Conservation (phyloP, 2,329 filamentous ascomycete genomes). For the Fusarium aywerte region DNA sequence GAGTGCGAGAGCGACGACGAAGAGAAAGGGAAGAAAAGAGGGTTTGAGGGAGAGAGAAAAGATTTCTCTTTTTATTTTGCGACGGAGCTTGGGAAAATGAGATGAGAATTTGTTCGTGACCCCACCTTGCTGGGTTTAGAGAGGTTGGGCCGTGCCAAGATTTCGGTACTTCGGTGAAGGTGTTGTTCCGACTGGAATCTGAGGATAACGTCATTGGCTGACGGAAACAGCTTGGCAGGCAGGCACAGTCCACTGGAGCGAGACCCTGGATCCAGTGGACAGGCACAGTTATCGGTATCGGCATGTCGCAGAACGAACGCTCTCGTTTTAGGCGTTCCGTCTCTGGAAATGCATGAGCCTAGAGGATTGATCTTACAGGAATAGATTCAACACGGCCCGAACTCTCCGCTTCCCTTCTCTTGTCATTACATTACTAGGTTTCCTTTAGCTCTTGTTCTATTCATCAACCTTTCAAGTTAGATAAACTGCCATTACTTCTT, state of each 20-base stretch:
- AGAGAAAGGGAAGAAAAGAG: slow-evolving; percentile 27
- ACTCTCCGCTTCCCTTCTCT: slow-evolving; percentile 23
- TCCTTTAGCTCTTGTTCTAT: slow-evolving; percentile 16
- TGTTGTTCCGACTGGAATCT: slow-evolving; percentile 26
- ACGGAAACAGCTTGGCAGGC: slow-evolving; percentile 34
- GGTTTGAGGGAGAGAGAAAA: slow-evolving; percentile 27
- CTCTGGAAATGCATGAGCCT: slow-evolving; percentile 21
- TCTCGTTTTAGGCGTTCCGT: slow-evolving; percentile 25
- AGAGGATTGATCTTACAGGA: slow-evolving; percentile 18
- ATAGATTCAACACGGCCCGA: slow-evolving; percentile 19
- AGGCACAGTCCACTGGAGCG: slow-evolving; percentile 18
- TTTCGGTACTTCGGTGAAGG: slow-evolving; percentile 16
- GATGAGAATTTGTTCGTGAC: slow-evolving; percentile 49
- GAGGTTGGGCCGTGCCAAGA: slow-evolving; percentile 44
- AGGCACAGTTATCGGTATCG: slow-evolving; percentile 8
- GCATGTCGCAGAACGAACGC: slow-evolving; percentile 16
- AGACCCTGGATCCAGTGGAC: slow-evolving; percentile 34
- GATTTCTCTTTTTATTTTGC: slow-evolving; percentile 43
- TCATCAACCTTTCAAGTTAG: slow-evolving; percentile 9
- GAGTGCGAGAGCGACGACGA: slow-evolving; percentile 40
- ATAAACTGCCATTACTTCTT: slow-evolving; percentile 8
- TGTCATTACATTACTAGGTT: neutral
- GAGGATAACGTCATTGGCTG: slow-evolving; percentile 44
- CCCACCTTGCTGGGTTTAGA: slow-evolving; percentile 41
- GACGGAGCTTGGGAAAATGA: slow-evolving; percentile 43